Conservation (phyloP, 192 early-diverging fungal genomes). For the Borealophlyctis nickersoniae region DNA sequence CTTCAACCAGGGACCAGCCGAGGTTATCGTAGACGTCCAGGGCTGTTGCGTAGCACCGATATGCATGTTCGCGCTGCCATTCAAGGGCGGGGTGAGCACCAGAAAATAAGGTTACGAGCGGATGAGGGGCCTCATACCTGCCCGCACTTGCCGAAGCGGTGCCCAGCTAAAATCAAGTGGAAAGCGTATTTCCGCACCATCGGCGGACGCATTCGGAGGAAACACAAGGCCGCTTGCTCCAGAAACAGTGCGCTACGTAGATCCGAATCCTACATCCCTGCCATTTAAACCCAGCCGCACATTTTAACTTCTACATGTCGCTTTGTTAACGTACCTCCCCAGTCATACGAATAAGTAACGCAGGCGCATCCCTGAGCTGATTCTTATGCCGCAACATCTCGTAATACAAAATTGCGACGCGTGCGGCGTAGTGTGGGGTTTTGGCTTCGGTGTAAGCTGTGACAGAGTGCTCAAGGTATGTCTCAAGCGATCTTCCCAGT, state of each 20-base stretch:
- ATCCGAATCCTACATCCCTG: constrained; percentile 65
- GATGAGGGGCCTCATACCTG: constrained; percentile 61
- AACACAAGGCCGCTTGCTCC: constrained; percentile 88
- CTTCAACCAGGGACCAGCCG: constrained; percentile 76
- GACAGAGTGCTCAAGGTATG: constrained; percentile 51
- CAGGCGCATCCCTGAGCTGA: constrained; percentile 68
- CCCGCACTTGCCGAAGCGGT: constrained; percentile 72
- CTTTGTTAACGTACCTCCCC: constrained; percentile 65
- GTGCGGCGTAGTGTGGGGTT: constrained; percentile 64
- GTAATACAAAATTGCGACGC: constrained; percentile 73
- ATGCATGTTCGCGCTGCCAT: constrained; percentile 70
- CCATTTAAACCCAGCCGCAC: too few species aligned
- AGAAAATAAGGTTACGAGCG: too few species aligned
- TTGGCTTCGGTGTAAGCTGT: constrained; percentile 59
- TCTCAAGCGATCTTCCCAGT: constrained; percentile 13
- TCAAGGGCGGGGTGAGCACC: too few species aligned
- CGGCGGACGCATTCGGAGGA: constrained; percentile 59
- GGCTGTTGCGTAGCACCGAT: constrained; percentile 70
- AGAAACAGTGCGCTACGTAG: constrained; percentile 73
- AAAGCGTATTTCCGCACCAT: constrained; percentile 86
- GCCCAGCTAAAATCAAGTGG: constrained; percentile 82
- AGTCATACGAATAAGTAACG: constrained; percentile 58
- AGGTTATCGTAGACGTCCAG: constrained; percentile 54
- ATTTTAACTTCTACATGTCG: not conserved
- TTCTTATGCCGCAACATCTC: constrained; percentile 74